phyloP scores from a whole-genome alignment of 2,329 filamentous ascomycete genomes.

The Pseudocercospora vitis region DNA sequence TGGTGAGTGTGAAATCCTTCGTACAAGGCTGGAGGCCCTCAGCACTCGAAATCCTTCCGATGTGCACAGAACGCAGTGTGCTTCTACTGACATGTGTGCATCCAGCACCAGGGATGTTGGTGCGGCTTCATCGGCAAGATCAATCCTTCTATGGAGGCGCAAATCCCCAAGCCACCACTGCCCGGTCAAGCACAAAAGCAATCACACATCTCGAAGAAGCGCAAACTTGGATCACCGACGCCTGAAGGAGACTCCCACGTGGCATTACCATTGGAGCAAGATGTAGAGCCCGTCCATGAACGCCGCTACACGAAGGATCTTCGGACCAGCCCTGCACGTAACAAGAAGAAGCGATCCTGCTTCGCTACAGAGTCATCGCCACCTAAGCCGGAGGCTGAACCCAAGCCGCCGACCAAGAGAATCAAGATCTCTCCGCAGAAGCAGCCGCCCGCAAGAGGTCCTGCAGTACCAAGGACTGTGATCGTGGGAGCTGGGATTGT shows the following conservation, averaged over 20 bases:
- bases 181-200: neutral
- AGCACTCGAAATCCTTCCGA: no score
- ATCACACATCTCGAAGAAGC: neutral
- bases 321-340: neutral
- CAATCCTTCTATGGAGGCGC: neutral
- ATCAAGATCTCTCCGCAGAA: neutral
- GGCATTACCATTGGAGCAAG: neutral
- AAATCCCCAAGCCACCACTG: neutral
- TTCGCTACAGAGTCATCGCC: neutral
- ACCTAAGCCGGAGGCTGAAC: neutral
- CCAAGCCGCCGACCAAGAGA: neutral
- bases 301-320: neutral
- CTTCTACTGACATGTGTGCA: neutral
- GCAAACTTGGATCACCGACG: neutral
- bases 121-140: conserved; percentile 1
- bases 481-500: conserved; percentile 5
- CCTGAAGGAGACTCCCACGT: neutral
- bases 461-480: neutral
- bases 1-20: neutral
- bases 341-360: neutral
- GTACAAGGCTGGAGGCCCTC: no score
- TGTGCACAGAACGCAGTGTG: neutral
- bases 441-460: neutral
- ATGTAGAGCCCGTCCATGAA: neutral
- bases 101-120: neutral